Evolutionary conservation across 177 flowering plant species (phyloP), one percentile per base, ranked within the genome.

Genomic region (Tripterygium wilfordii): DNA sequence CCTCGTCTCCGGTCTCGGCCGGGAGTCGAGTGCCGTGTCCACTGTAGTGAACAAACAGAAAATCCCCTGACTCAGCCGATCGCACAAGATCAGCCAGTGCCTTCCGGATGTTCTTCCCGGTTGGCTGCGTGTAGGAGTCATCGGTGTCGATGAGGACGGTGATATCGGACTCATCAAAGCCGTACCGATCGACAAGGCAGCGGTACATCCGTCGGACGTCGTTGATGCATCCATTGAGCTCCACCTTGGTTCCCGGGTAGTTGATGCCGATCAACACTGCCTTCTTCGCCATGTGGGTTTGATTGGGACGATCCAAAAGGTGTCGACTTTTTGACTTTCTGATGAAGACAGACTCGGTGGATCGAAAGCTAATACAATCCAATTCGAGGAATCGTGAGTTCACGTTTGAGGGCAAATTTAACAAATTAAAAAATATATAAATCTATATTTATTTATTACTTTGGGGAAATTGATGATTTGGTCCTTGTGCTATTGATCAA

Each of bases 1-100:
- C 96, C 10, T 76, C 83, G 45, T 91, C 98, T 24, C 95, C 98
- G n/a, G 95, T 83, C 76, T 91, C 98, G 24, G 96, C 96, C 1
- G 98, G 98, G 8, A 91, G 82, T 23, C 98, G 78, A 2, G 98
- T 91, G 17, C 98, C 98, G 41, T 91, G 98, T 13, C 98, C 96
- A 49, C 96, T 88, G 69, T 88, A 91, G 62, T 91, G 98, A 29
- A 91, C 80, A 56, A 88, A 88, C 33, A 91, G 74, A 39, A 69
- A 35, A 38, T 91, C 96, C 0, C 92, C 98, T 7, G 80, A 65
- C 20, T 63, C 55, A 1, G 90, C 88, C 0, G 78, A 71, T 40
- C 70, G 42, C 26, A 82, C 42, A 29, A 91, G 85, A 41, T 70
- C 23, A 17, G 54, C 8, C 24, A 85, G 56, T 0, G 88, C 82